phyloP scores from a whole-genome alignment of 345 rosid species.

The Excoecaria cochinchinensis region DNA sequence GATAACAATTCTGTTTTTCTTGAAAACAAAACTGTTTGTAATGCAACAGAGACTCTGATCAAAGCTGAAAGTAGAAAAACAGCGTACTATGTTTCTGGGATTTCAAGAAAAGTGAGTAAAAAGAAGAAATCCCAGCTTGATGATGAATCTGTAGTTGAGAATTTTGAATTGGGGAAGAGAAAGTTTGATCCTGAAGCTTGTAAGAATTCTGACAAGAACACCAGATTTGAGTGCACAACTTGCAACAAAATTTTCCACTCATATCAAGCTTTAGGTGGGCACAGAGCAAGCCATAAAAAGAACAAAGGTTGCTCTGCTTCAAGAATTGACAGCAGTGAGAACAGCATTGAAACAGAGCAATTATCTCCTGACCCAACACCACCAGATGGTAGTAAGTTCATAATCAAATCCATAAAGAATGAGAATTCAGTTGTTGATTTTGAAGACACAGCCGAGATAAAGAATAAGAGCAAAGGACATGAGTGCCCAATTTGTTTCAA shows the following conservation, averaged over 20 bases:
- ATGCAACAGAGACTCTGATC: slow-evolving; percentile 4
- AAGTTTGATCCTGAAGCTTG: slow-evolving; percentile 27
- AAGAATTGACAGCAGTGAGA: slow-evolving; percentile 36
- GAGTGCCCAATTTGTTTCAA: slow-evolving; percentile 62
- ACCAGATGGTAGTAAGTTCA: slow-evolving; percentile 16
- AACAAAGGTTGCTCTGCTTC: slow-evolving; percentile 35
- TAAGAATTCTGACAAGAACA: slow-evolving; percentile 27
- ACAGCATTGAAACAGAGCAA: slow-evolving; percentile 30
- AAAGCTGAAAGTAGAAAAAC: slow-evolving; percentile 12
- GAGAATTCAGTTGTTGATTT: slow-evolving; percentile 17
- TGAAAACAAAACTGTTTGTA: slow-evolving; percentile 16
- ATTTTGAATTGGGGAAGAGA: slow-evolving; percentile 25
- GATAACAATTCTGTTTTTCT: slow-evolving; percentile 36
- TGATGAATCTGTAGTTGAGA: slow-evolving; percentile 18
- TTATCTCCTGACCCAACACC: slow-evolving; percentile 22
- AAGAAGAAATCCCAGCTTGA: slow-evolving; percentile 12
- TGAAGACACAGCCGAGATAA: slow-evolving; percentile 26
- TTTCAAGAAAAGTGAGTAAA: slow-evolving; percentile 17
- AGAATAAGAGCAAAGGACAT: slow-evolving; percentile 43
- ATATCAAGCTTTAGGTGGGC: slow-evolving; percentile 91
- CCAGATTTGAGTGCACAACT: slow-evolving; percentile 61
- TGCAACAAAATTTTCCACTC: slow-evolving; percentile 67
- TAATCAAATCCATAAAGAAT: slow-evolving; percentile 14
- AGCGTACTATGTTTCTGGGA: slow-evolving; percentile 24
- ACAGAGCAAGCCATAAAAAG: slow-evolving; percentile 73